Evolutionary conservation across 2,329 filamentous ascomycete species (phyloP).

Genomic region (Nemania abortiva): DNA sequence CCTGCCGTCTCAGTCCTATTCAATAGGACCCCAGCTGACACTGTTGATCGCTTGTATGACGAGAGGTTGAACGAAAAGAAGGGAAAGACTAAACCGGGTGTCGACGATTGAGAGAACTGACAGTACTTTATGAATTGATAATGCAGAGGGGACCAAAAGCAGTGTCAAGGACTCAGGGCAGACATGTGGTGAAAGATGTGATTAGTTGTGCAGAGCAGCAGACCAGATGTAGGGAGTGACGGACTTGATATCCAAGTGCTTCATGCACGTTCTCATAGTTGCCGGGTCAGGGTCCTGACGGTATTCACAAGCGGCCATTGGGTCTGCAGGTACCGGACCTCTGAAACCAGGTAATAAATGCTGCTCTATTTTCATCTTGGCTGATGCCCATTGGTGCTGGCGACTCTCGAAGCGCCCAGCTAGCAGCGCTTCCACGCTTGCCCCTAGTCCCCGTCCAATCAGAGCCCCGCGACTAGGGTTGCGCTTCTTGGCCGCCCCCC

Average conservation of each 20-base stretch:
- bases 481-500: conserved; percentile 37
- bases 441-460: conserved; percentile 33
- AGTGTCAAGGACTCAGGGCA: conserved; percentile 30
- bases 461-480: conserved; percentile 39
- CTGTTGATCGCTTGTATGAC: conserved; percentile 14
- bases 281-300: conserved; percentile 24
- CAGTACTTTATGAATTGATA: conserved; percentile 26
- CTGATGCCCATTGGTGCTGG: conserved; percentile 42
- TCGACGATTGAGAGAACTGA: conserved; percentile 15
- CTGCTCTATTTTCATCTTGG: conserved; percentile 41
- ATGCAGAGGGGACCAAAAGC: conserved; percentile 20
- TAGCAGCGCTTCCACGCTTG: conserved; percentile 37
- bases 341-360: conserved; percentile 42
- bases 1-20: background rate
- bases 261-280: conserved; percentile 44
- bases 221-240: conserved; percentile 1
- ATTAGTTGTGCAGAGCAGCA: conserved; percentile 42
- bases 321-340: conserved; percentile 36
- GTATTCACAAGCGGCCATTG: conserved; percentile 38
- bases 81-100: conserved; percentile 8
- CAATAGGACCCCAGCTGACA: conserved; percentile 4
- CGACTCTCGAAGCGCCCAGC: conserved; percentile 45
- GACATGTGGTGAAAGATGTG: conserved; percentile 41
- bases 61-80: conserved; percentile 11
- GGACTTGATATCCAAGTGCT: conserved; percentile 38